These are phyloP conservation scores for Thalia dealbata DNA, from an alignment of 176 grass and related monocot genomes.

Conservation along the genomic window DNA sequence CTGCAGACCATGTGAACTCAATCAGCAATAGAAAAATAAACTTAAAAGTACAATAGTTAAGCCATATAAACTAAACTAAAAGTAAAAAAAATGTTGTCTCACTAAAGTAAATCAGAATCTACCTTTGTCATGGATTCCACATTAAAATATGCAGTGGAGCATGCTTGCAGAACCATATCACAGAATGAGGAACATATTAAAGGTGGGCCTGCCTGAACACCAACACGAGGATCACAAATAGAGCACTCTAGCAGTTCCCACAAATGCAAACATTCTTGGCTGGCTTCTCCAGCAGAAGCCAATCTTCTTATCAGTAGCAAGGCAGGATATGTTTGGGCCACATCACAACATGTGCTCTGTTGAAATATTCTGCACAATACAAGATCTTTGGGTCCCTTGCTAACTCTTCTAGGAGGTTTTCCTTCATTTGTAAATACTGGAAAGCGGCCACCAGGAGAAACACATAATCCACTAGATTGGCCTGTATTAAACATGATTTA, in stretches of 20 bases:
- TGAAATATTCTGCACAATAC: constrained; percentile 78
- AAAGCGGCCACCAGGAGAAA: constrained; percentile 77
- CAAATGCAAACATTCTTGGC: constrained; percentile 72
- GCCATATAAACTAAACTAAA: not conserved
- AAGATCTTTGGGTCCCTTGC: constrained; percentile 61
- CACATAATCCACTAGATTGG: constrained; percentile 51
- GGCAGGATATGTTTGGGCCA: constrained; percentile 62
- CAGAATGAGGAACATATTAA: constrained; percentile 69
- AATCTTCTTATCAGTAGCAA: constrained; percentile 72
- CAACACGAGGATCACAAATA: constrained; percentile 72
- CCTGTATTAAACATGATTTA: constrained; percentile 14
- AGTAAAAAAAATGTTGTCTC: not conserved
- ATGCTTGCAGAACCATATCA: constrained; percentile 73
- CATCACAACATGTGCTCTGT: constrained; percentile 79
- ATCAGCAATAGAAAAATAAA: not conserved
- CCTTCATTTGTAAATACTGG: constrained; percentile 59
- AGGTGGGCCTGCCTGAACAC: constrained; percentile 61
- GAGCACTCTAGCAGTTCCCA: constrained; percentile 96
- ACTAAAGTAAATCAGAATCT: constrained; percentile 3
- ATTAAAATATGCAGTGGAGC: constrained; percentile 70
- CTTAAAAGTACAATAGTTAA: not conserved
- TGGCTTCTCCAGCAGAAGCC: constrained; percentile 72
- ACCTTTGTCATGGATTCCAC: constrained; percentile 80
- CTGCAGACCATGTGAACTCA: not conserved
- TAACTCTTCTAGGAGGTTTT: constrained; percentile 52